Evolutionary conservation across 2,329 filamentous ascomycete species (phyloP), one percentile per base, ranked within the genome.

Genomic region (Hypoxylon sp.): DNA sequence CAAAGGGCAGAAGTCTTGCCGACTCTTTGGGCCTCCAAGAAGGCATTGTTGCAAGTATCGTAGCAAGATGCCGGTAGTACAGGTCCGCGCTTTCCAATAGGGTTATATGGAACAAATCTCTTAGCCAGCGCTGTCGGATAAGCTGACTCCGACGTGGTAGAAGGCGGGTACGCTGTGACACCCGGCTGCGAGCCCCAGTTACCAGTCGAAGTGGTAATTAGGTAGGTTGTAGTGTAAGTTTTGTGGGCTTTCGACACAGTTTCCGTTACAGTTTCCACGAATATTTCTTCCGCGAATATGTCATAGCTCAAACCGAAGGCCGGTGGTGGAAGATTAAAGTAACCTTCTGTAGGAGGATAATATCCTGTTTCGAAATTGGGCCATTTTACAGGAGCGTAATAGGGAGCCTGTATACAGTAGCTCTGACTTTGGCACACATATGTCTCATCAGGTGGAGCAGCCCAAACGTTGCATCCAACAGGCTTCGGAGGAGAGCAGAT

Each of bases 321-420:
- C 1, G 82, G 77, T 0, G 91, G 88, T 61, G 89, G 82, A n/a
- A 92, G 82, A 65, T 92, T 85, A 79, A 89, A 92, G 76, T 91
- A 92, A 2, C 85, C 87, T 0, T 82, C 76, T 0, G 81, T 82
- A 0, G 85, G 82, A 1, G 85, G 85, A 69, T 85, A 90, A 74
- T 86, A 89, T 14, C 79, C 70, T 0, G 85, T 88, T 48, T 81
- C 63, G 61, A 83, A 82, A 1, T 77, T 72, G 0, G 77, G 72
- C 88, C 87, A 90, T 0, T 73, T 74, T 0, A 82, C 76, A 0
- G 71, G 71, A 1, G 74, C 72, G 67, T 80, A 76, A 0, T 74
- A 64, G 0, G 84, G 86, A 8, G 86, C 76, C 2, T 72, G 71
- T 1, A 84, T 76, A 71, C 87, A 89, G 70, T 83, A 77, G 10